Evolutionary conservation across 345 rosid genomes (phyloP).

Genomic region (Turnera subulata): DNA sequence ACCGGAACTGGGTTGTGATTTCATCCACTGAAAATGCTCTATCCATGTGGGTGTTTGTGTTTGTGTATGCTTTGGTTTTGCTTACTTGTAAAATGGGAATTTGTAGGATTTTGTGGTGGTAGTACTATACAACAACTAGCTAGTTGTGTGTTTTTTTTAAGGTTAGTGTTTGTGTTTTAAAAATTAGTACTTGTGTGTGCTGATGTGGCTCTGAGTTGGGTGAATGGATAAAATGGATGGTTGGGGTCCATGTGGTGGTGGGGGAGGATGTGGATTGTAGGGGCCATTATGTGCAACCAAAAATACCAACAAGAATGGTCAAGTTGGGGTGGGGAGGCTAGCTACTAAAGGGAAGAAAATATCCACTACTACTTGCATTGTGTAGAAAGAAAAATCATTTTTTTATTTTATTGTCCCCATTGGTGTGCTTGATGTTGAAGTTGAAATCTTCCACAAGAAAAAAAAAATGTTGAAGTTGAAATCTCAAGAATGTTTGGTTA

Average conservation of each 20-base stretch:
- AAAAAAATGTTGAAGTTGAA: no score
- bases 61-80: not conserved
- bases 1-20: slow-evolving; percentile 18
- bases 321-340: not conserved
- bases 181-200: not conserved
- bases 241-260: not conserved
- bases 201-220: slow-evolving; percentile 27
- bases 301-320: not conserved
- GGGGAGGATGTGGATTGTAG: not conserved
- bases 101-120: no score
- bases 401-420: no score
- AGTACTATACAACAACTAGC: no score
- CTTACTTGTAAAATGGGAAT: no score
- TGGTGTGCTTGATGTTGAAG: no score
- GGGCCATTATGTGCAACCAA: not conserved
- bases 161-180: no score
- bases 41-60: slow-evolving; percentile 2
- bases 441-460: no score
- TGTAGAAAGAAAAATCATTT: no score
- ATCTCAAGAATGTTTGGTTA: no score
- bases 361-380: not conserved
- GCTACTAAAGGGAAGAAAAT: not conserved
- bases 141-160: not conserved
- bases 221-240: slow-evolving; percentile 15
- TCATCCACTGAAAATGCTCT: slow-evolving; percentile 18